Evolutionary conservation across 2,329 filamentous ascomycete species (phyloP).

Genomic region (Ophiostoma sp.): DNA sequence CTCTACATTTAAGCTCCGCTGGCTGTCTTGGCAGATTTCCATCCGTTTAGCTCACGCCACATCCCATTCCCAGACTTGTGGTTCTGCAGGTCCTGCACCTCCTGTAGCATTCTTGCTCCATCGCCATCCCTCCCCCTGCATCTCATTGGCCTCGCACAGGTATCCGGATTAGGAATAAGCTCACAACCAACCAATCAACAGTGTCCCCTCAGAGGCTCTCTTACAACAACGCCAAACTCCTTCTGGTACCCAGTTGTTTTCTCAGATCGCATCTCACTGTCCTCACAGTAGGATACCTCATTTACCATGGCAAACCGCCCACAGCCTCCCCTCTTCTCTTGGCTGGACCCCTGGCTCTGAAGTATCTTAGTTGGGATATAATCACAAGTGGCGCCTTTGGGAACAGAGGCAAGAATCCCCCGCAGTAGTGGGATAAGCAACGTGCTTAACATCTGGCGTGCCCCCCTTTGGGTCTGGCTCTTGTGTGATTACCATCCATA

Average conservation of each 20-base stretch:
- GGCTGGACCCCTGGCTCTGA: background rate
- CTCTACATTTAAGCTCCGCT: background rate
- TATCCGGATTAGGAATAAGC: conserved; percentile 25
- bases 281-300: background rate
- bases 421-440: background rate
- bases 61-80: background rate
- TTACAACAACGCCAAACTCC: conserved; percentile 7
- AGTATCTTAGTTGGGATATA: no score
- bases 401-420: no score
- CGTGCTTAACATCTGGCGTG: background rate
- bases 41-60: background rate
- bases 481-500: background rate
- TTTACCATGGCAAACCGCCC: background rate
- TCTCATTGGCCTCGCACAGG: conserved; percentile 27
- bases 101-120: background rate
- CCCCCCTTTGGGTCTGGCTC: background rate
- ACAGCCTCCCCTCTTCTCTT: background rate
- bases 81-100: background rate
- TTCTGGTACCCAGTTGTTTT: background rate
- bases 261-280: background rate
- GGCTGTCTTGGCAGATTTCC: background rate
- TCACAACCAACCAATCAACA: conserved; percentile 22
- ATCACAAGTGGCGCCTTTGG: no score
- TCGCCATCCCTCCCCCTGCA: background rate
- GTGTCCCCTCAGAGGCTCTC: background rate